Percentiles rank a stretch among this genome's conserved stretches.
These are phyloP conservation scores for Metschnikowia lochheadii DNA, from an alignment of 805 yeast species.

Conservation along the genomic window DNA sequence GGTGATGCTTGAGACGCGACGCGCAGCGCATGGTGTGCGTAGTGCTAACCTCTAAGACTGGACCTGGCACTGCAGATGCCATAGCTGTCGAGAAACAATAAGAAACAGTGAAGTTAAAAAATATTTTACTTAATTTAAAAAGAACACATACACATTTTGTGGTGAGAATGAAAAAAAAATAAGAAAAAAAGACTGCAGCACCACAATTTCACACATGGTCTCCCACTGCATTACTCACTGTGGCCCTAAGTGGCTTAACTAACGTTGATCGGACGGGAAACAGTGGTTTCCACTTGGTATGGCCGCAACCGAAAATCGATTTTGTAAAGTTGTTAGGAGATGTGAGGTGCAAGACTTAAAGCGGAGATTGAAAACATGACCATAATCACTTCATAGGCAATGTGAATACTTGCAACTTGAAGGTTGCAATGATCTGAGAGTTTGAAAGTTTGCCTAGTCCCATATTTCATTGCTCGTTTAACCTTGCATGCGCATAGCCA, in stretches of 20 bases:
- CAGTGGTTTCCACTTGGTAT: not conserved
- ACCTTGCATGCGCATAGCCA: not conserved
- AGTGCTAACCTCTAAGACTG: not conserved
- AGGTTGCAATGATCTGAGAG: no score
- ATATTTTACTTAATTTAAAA: no score
- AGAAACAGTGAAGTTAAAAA: no score
- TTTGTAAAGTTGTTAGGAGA: not conserved
- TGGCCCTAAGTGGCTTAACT: constrained; percentile 1
- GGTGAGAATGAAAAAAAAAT: not conserved
- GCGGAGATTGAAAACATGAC: not conserved
- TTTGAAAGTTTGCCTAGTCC: no score
- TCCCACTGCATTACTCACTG: constrained; percentile 9
- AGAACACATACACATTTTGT: no score
- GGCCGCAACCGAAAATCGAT: not conserved
- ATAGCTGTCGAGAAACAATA: no score
- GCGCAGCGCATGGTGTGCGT: constrained; percentile 2
- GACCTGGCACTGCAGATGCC: no score
- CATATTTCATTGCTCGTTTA: not conserved
- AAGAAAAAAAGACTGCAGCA: constrained; percentile 5
- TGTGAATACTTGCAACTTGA: no score
- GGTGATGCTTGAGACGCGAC: constrained; percentile 5
- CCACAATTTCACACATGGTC: constrained; percentile 11
- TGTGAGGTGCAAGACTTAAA: no score
- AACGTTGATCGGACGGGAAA: not conserved
- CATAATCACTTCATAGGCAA: no score